Evolutionary conservation across 805 yeast genomes (phyloP).

Genomic region (Wickerhamomyces chaumierensis): DNA sequence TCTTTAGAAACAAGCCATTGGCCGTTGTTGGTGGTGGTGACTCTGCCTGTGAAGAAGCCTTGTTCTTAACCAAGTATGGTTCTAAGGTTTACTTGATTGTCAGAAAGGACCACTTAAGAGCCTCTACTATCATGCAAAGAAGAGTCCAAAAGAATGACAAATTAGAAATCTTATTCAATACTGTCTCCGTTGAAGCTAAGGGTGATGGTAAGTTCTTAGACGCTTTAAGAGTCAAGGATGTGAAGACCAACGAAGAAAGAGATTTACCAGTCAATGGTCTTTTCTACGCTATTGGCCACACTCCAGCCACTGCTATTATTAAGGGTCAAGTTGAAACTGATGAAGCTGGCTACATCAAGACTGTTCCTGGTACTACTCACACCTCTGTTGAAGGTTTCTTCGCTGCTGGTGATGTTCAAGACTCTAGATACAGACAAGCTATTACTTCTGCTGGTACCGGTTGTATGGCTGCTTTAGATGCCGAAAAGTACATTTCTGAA

Average conservation of each 20-base stretch:
- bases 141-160: constrained; percentile 78
- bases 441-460: constrained; percentile 99
- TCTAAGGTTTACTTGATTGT: constrained; percentile 90
- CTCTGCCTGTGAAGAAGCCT: constrained; percentile 98
- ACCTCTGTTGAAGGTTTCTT: constrained; percentile 87
- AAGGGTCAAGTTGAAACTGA: constrained; percentile 67
- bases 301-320: constrained; percentile 84
- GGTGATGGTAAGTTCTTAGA: constrained; percentile 85
- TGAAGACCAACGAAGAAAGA: constrained; percentile 52
- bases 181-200: constrained; percentile 77
- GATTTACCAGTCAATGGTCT: constrained; percentile 81
- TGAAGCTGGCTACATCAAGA: constrained; percentile 78
- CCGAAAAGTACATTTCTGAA: constrained; percentile 74
- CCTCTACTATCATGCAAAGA: constrained; percentile 94
- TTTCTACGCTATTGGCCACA: constrained; percentile 97
- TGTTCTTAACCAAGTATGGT: constrained; percentile 93
- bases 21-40: constrained; percentile 99
- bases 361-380: constrained; percentile 79
- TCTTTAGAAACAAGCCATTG: constrained; percentile 93
- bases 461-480: constrained; percentile 98
- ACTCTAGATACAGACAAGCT: constrained; percentile 94
- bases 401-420: constrained; percentile 99
- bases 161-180: constrained; percentile 82
- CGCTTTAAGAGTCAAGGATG: constrained; percentile 55
- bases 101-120: constrained; percentile 90